These are phyloP conservation scores for Naematelia aurantialba DNA, from an alignment of 768 basidiomycete genomes.

Conservation along the genomic window DNA sequence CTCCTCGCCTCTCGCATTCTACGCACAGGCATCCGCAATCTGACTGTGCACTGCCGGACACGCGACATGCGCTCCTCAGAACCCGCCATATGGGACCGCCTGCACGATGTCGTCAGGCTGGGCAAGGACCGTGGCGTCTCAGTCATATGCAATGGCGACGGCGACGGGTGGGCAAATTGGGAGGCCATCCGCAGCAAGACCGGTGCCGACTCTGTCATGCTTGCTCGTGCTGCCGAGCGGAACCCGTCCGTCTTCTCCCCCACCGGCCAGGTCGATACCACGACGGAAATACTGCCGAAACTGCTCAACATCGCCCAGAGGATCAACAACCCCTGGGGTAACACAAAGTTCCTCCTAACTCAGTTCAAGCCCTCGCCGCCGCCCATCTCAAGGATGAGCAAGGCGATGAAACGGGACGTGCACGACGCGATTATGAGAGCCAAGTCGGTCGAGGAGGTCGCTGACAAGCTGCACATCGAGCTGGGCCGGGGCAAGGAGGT, in stretches of 20 bases:
- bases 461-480: conserved; percentile 19
- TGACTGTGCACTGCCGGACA: conserved; percentile 95
- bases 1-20: conserved; percentile 84
- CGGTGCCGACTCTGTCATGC: conserved; percentile 92
- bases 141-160: conserved; percentile 92
- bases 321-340: conserved; percentile 71
- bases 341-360: conserved; percentile 80
- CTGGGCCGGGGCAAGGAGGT: conserved; percentile 18
- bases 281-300: conserved; percentile 69
- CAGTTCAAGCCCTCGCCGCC: conserved; percentile 72
- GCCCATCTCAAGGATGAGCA: conserved; percentile 54
- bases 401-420: conserved; percentile 60
- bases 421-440: conserved; percentile 59
- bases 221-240: conserved; percentile 87
- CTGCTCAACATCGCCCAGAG: conserved; percentile 56
- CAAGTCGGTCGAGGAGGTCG: conserved; percentile 53
- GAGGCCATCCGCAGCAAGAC: conserved; percentile 70
- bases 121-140: conserved; percentile 78
- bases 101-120: conserved; percentile 80
- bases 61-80: conserved; percentile 83
- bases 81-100: conserved; percentile 68
- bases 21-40: conserved; percentile 75
- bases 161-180: conserved; percentile 71
- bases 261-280: conserved; percentile 60
- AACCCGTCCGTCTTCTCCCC: conserved; percentile 85